phyloP scores from a whole-genome alignment of 345 rosid species.

The Eucalyptus microcorys region DNA sequence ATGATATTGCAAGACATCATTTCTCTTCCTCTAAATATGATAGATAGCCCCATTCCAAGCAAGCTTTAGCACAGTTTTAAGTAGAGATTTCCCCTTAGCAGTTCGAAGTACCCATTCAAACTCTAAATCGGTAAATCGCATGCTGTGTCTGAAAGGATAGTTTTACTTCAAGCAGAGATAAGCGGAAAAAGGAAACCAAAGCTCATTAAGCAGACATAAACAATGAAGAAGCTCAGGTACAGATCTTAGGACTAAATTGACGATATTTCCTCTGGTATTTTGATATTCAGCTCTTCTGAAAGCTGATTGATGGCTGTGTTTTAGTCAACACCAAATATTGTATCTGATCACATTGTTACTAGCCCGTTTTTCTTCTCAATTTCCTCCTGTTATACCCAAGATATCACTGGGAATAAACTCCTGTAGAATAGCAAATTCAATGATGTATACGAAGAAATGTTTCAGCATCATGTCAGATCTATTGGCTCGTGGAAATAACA shows the following conservation, averaged over 20 bases:
- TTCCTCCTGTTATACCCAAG: neutral
- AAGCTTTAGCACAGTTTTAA: neutral
- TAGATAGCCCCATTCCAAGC: neutral
- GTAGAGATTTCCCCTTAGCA: neutral
- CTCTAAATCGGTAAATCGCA: neutral
- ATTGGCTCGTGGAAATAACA: neutral
- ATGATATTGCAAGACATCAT: rapidly evolving
- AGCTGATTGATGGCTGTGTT: neutral
- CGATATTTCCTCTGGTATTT: neutral
- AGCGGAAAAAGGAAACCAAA: neutral
- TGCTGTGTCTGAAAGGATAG: neutral
- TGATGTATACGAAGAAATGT: neutral
- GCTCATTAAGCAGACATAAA: neutral
- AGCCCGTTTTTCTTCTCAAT: neutral
- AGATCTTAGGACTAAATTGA: neutral
- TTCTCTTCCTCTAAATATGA: neutral
- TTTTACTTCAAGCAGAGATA: neutral
- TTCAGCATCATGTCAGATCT: neutral
- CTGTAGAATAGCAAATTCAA: neutral
- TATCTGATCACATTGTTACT: no score
- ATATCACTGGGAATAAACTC: neutral
- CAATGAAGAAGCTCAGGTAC: neutral
- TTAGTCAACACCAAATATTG: no score
- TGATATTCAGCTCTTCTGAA: neutral
- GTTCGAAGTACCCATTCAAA: neutral